Evolutionary conservation across 768 basidiomycete species (phyloP), one percentile per base, ranked within the genome.

Genomic region (Suillus bovinus): DNA sequence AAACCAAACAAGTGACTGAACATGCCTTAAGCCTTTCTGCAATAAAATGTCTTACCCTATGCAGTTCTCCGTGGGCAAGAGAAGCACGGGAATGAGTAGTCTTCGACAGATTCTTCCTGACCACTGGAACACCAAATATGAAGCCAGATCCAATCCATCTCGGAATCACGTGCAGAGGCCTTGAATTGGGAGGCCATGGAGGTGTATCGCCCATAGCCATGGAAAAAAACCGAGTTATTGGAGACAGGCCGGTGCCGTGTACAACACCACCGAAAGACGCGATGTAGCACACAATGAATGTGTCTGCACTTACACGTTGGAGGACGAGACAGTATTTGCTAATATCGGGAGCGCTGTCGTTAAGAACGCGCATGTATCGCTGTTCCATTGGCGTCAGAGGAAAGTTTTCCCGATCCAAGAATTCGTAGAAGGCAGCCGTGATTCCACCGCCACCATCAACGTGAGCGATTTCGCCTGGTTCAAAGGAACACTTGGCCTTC

Each of bases 281-380:
- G 62, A 79, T 64, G 50, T 73, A 71, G 61, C 77, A 80, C 56
- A 79, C 73, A 47, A 78, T 68, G 59, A 79, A 78, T 50, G 55
- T 54, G 16, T 71, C 67, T 13, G 61, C 66, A 24, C 63, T 63
- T 17, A 76, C 66, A 36, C 71, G 74, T 34, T 69, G 63, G 29
- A 79, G 70, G 55, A 80, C 70, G n/a, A 80, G 61, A 58, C 79
- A 80, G 36, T 63, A 63, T 44, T 63, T 63, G 22, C 63, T 46
- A 20, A 63, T 49, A 46, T 38, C 29, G 13, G 34, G 62, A 7
- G 55, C 52, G 14, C 17, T 31, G 29, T 20, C 20, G 22, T 24
- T 34, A 24, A 54, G 47, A n/a, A n/a, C 20, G 24, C 34, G 34
- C 27, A 31, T 34, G 36, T 64, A 36, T 29, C 33, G 36, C 24